phyloP scores from a whole-genome alignment of 495 filamentous ascomycete genomes.

The Aspergillus bridgeri region DNA sequence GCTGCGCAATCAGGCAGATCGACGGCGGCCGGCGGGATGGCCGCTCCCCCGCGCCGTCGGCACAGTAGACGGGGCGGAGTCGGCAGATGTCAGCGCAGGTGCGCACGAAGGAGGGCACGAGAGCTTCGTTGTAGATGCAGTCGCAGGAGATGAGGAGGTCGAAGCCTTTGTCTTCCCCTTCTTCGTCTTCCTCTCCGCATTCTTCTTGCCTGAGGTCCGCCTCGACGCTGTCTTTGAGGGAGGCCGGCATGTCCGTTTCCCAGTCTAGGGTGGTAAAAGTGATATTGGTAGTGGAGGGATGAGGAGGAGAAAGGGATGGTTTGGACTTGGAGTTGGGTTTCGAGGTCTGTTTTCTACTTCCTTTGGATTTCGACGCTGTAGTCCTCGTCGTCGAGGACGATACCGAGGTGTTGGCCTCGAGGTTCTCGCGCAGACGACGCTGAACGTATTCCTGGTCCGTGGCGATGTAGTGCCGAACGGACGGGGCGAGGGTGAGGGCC shows the following conservation, averaged over 20 bases:
- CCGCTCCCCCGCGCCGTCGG: too few relatives aligned
- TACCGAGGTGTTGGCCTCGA: slow-evolving; percentile 55
- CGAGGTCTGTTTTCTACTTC: slow-evolving; percentile 17
- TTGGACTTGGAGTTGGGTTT: background rate
- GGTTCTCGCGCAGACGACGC: slow-evolving; percentile 68
- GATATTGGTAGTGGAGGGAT: slow-evolving; percentile 26
- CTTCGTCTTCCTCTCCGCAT: slow-evolving; percentile 6
- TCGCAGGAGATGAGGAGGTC: slow-evolving; percentile 78
- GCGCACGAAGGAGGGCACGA: slow-evolving; percentile 77
- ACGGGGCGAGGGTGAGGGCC: slow-evolving; percentile 59
- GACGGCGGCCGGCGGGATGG: slow-evolving; percentile 37
- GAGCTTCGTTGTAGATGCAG: slow-evolving; percentile 84
- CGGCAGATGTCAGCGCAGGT: slow-evolving; percentile 77
- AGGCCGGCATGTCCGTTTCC: slow-evolving; percentile 37
- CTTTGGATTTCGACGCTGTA: slow-evolving; percentile 18
- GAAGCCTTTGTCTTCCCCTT: slow-evolving; percentile 32
- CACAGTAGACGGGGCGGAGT: slow-evolving; percentile 39
- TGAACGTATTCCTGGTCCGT: slow-evolving; percentile 88
- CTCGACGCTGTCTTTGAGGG: slow-evolving; percentile 29
- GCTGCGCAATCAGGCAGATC: slow-evolving; percentile 75
- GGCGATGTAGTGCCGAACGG: slow-evolving; percentile 64
- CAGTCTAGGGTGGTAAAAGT: slow-evolving; percentile 45
- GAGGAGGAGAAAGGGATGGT: background rate
- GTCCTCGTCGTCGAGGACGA: too few relatives aligned
- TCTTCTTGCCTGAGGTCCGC: too few relatives aligned